A percentile compares a stretch with the other conserved stretches of the same genome.
phyloP scores from a whole-genome alignment of 768 basidiomycete species.

The Trametes maxima region DNA sequence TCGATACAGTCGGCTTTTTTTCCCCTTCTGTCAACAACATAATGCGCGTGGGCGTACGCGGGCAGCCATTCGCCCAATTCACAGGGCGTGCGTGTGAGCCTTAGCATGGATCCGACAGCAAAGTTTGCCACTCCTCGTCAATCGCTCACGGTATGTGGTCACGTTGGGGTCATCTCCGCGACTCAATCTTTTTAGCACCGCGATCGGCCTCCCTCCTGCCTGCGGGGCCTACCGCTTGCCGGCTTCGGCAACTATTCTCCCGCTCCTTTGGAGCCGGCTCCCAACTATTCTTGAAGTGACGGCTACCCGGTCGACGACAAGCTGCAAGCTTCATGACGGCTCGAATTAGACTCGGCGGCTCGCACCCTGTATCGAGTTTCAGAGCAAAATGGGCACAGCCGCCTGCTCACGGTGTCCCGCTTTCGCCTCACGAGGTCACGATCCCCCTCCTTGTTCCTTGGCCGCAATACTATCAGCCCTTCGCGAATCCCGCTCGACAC shows the following conservation, averaged over 20 bases:
- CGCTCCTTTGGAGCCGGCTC: background rate
- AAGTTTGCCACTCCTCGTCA: constrained; percentile 7
- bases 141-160: constrained; percentile 4
- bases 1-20: no score
- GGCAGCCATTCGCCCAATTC: background rate
- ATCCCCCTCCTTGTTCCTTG: background rate
- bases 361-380: background rate
- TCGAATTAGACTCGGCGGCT: constrained; percentile 19
- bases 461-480: constrained; percentile 2
- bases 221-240: background rate
- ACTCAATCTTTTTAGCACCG: constrained; percentile 8
- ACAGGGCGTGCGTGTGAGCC: constrained; percentile 7
- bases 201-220: constrained; percentile 1
- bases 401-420: constrained; percentile 13
- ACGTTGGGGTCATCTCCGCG: constrained; percentile 19
- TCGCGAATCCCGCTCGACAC: constrained; percentile 15
- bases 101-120: constrained; percentile 1
- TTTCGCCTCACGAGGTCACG: constrained; percentile 6
- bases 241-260: constrained; percentile 3
- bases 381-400: background rate
- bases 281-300: constrained; percentile 1
- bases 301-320: constrained; percentile 7
- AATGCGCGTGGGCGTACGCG: no score
- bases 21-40: no score
- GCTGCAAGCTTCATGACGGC: background rate